Base-by-base conservation (phyloP, 2,329 filamentous ascomycete species). In the Colletotrichum sp. region DNA sequence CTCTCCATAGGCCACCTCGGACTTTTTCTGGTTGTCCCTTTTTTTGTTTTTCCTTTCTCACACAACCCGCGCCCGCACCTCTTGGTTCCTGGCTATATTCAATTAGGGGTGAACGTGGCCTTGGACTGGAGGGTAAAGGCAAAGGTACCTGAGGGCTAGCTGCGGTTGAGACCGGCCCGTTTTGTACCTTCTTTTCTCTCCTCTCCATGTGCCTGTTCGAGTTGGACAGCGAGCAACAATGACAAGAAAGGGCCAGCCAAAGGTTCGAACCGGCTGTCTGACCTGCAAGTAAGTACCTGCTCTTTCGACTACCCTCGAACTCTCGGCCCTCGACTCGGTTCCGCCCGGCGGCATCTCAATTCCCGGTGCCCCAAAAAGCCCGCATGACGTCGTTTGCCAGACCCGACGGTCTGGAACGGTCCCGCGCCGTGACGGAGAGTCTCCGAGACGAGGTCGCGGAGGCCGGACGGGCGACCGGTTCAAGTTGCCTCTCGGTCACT, bases 221-320 rank as follows among this genome's bases (percentile, higher is more conserved):
- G 44, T 13, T 52, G 44, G 44, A 52, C 44, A n/a, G 21, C 39
- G 15, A 34, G 24, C 68, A 24, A 72, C 49, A 68, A 76, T 73
- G 75, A 68, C 75, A 39, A 68, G 75, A 57, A 76, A 76, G 34
- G 75, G 75, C 28, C 71, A 75, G 21, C 75, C 75, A 30, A 88
- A 88, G 78, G 87, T 88, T 60, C 83, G 86, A 66, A 88, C 87
- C 6, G 89, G 89, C 12, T 91, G 89, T 80, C 83, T 89, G 65
- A 90, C 89, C 62, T 91, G 89, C 88, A 90, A 90, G 89, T 90
- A 79, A 77, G 88, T 73, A 6, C 55, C 10, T 49, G 10, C 16
- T 26, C n/a, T 32, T 63, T 44, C n/a, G 13, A 44, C 8, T 15
- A 16, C 24, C 12, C 59, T 36, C 59, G 26, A 36, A n/a, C 59